Conservation (phyloP, 2,329 filamentous ascomycete genomes). For the Xylaria polymorpha region DNA sequence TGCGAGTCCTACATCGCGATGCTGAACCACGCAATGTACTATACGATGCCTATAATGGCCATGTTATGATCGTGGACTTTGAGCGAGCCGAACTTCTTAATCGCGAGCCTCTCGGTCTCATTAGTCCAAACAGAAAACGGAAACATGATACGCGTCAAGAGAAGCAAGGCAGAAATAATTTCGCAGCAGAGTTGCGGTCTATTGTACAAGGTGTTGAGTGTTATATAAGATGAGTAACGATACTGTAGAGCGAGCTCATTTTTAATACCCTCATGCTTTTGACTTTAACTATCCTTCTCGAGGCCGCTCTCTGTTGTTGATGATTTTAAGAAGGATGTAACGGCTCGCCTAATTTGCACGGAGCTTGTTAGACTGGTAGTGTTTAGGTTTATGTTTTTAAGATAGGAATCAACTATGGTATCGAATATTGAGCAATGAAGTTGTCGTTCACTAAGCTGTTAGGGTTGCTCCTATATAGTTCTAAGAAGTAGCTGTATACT, state of each 20-base stretch:
- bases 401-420: too few species aligned
- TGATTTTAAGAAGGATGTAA: too few species aligned
- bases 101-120: slow-evolving; percentile 39
- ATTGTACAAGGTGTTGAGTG: slow-evolving; percentile 20
- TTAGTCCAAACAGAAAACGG: slow-evolving; percentile 44
- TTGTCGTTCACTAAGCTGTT: too few species aligned
- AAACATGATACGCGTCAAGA: slow-evolving; percentile 20
- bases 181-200: slow-evolving; percentile 16
- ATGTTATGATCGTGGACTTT: slow-evolving; percentile 52
- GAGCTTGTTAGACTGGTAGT: too few species aligned
- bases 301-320: too few species aligned
- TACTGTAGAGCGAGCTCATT: background rate
- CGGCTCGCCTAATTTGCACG: too few species aligned
- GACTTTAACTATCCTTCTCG: too few species aligned
- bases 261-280: background rate
- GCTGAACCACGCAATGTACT: slow-evolving; percentile 51
- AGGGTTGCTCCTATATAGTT: too few species aligned
- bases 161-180: slow-evolving; percentile 16
- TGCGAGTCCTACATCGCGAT: slow-evolving; percentile 29
- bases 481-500: too few species aligned
- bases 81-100: slow-evolving; percentile 43
- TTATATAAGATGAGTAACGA: slow-evolving; percentile 1
- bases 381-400: too few species aligned
- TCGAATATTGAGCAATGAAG: too few species aligned
- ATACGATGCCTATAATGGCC: slow-evolving; percentile 42